phyloP scores from a whole-genome alignment of 139 green algal species.

The Penium margaritaceum region DNA sequence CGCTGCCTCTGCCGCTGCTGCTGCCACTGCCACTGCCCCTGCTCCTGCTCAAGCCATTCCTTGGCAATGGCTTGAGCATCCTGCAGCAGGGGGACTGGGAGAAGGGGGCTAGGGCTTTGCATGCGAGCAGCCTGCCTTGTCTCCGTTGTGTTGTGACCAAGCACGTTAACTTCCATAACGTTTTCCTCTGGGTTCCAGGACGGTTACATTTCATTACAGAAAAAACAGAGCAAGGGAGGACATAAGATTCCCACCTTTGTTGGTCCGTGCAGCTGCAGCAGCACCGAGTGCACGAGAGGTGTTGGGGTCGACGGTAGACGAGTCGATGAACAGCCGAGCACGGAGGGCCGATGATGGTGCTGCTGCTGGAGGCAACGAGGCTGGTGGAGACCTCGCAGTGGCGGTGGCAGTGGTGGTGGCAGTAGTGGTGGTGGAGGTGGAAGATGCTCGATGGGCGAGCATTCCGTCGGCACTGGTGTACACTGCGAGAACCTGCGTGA shows the following conservation, averaged over 20 bases:
- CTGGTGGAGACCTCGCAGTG: background rate
- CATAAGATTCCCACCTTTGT: background rate
- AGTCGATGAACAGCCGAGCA: slow-evolving; percentile 53
- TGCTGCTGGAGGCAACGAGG: background rate
- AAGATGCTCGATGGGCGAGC: background rate
- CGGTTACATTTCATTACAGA: background rate
- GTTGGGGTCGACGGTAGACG: slow-evolving; percentile 54
- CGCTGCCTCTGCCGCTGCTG: too few relatives aligned
- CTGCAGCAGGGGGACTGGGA: too few relatives aligned
- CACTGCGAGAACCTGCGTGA: too few relatives aligned
- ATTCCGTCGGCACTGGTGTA: background rate
- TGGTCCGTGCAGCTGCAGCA: too few relatives aligned
- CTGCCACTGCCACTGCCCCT: too few relatives aligned
- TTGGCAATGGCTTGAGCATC: too few relatives aligned
- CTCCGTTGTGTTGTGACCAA: too few relatives aligned
- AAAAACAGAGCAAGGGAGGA: background rate
- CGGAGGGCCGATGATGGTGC: background rate
- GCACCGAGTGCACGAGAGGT: slow-evolving; percentile 42
- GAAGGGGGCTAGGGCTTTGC: too few relatives aligned
- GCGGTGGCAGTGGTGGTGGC: background rate
- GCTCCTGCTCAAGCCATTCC: too few relatives aligned
- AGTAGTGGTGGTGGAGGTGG: background rate
- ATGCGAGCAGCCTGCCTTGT: too few relatives aligned
- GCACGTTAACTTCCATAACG: too few relatives aligned
- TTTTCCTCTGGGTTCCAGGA: background rate